Base-by-base conservation (phyloP, 2,329 filamentous ascomycete species). In the Pseudofabraea citricarpa region DNA sequence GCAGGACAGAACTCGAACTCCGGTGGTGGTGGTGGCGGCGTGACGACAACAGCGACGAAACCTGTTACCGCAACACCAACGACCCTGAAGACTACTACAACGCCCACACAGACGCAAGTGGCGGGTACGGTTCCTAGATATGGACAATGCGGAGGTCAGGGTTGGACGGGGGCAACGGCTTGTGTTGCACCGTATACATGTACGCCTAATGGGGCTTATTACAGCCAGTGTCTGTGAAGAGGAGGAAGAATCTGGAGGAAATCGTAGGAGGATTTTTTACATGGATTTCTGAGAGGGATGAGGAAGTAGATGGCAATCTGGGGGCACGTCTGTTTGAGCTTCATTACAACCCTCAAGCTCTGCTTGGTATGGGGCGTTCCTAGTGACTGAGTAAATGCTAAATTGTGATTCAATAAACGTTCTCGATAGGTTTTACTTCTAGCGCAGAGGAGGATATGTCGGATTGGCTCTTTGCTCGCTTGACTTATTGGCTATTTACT, bases 111-210 rank as follows among this genome's bases (percentile, higher is more conserved):
- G 9, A 32, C 3, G 15, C n/a, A n/a, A 15, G 19, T 18, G 5
- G 29, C 5, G 15, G 5, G 7, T 13, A 8, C 13, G 9, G 29
- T 32, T 32, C 10, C 29, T 32, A n/a, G 13, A 1, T 32, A 32
- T 32, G 29, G 29, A 15, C 29, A 32, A 18, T 32, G 48, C 33
- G 46, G 49, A 29, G 46, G 49, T 36, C 33, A 16, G 7, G 41
- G 47, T 4, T 51, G 43, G 33, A 50, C 47, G 19, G 49, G 47
- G n/a, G 16, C 18, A 12, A 51, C 24, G 15, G 39, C 40, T 22
- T 51, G 49, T 36, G 38, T 40, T 10, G 35, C 29, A 9, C 44
- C 43, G 4, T 47, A 45, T 37, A 16, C 24, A 13, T 49, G 47
- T 33, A 20, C 18, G 5, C 36, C 36, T 22, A 16, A 26, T 10